Evolutionary conservation across 2,329 filamentous ascomycete species (phyloP).

Genomic region (Sporothrix euskadiensis): DNA sequence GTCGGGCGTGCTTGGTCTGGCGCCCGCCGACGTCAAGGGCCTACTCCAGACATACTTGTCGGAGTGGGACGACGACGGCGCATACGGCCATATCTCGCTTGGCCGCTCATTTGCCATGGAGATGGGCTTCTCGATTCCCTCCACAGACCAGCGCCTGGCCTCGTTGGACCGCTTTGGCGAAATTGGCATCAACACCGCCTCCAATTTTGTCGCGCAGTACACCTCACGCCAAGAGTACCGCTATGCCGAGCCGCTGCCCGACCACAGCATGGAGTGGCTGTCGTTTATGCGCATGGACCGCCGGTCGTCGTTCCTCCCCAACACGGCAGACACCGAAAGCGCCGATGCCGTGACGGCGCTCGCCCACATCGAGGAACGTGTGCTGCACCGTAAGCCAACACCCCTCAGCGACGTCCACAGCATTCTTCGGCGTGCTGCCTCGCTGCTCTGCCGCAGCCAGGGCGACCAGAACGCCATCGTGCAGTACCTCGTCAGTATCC

Average conservation of each 20-base stretch:
- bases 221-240: constrained; percentile 95
- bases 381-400: constrained; percentile 67
- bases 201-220: constrained; percentile 95
- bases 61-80: constrained; percentile 87
- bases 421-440: constrained; percentile 79
- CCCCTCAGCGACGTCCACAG: constrained; percentile 75
- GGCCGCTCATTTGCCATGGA: constrained; percentile 93
- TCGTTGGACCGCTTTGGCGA: constrained; percentile 76
- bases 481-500: constrained; percentile 86
- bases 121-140: constrained; percentile 83
- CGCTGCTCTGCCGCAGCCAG: constrained; percentile 76
- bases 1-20: constrained; percentile 73
- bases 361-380: constrained; percentile 69
- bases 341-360: constrained; percentile 66
- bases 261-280: constrained; percentile 66
- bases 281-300: constrained; percentile 59
- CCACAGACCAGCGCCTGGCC: constrained; percentile 79
- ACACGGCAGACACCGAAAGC: constrained; percentile 54
- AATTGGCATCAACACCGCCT: constrained; percentile 82
- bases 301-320: constrained; percentile 54
- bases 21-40: constrained; percentile 91
- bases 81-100: constrained; percentile 87
- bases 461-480: constrained; percentile 71
- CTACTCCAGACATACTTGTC: constrained; percentile 94
- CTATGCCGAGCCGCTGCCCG: constrained; percentile 73